These are phyloP conservation scores for Saccharomyces pastorianus DNA, from an alignment of 1,139 yeast genomes.

Conservation along the genomic window DNA sequence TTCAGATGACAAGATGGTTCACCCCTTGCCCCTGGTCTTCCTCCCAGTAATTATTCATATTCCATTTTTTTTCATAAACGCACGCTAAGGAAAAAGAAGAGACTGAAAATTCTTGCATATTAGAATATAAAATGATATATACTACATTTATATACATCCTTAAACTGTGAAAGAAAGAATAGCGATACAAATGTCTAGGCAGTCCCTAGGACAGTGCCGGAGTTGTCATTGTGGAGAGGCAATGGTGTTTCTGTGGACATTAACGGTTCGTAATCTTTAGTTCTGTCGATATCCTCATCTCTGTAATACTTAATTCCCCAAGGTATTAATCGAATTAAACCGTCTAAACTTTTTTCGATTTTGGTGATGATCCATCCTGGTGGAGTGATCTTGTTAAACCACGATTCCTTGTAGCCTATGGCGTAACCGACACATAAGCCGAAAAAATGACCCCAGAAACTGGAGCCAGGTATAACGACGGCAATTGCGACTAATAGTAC, in stretches of 20 bases:
- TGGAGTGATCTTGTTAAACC: slow-evolving; percentile 48
- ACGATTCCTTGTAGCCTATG: slow-evolving; percentile 38
- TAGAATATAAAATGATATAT: not conserved
- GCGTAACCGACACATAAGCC: slow-evolving; percentile 48
- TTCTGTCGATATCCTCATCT: slow-evolving; percentile 46
- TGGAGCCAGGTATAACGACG: slow-evolving; percentile 48
- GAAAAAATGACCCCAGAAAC: slow-evolving; percentile 65
- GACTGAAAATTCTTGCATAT: not conserved
- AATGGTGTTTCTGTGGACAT: slow-evolving; percentile 7
- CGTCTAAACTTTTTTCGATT: slow-evolving; percentile 52
- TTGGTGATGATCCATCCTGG: slow-evolving; percentile 49
- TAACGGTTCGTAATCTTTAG: slow-evolving; percentile 22
- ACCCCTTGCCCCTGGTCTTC: slow-evolving; percentile 1
- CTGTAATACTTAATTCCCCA: slow-evolving; percentile 44
- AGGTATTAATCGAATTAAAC: slow-evolving; percentile 47
- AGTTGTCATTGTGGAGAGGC: slow-evolving; percentile 22
- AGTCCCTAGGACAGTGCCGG: slow-evolving; percentile 6
- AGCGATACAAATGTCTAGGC: not conserved
- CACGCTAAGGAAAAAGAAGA: not conserved
- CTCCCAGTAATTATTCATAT: not conserved
- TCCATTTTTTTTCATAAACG: not conserved
- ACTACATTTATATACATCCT: not conserved
- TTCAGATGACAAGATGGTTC: not conserved
- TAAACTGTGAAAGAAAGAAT: not conserved
- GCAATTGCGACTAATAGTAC: slow-evolving; percentile 43